phyloP scores from a whole-genome alignment of 345 rosid species.

The Eucalyptus erythrocorys region DNA sequence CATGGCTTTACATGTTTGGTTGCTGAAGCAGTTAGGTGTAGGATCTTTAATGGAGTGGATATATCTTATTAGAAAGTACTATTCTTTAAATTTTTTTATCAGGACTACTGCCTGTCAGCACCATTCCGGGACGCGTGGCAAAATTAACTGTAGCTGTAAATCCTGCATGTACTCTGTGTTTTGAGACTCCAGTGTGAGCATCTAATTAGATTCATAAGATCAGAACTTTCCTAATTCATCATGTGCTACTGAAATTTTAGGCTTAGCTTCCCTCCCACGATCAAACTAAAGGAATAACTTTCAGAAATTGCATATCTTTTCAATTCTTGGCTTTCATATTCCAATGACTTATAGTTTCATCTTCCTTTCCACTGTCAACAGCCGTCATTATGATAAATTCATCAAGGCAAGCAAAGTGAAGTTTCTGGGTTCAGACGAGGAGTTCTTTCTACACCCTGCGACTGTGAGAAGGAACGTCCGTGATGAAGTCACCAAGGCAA shows the following conservation, averaged over 20 bases:
- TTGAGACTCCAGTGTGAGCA: neutral
- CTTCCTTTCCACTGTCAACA: slow-evolving; percentile 48
- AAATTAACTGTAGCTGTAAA: slow-evolving; percentile 95
- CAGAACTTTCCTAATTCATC: neutral
- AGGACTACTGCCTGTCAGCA: slow-evolving; percentile 25
- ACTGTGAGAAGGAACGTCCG: slow-evolving; percentile 87
- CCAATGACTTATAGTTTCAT: neutral
- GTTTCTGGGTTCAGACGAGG: slow-evolving; percentile 84
- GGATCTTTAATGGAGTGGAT: too few species aligned
- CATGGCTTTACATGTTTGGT: neutral
- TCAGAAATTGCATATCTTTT: neutral
- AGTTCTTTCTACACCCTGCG: slow-evolving; percentile 86
- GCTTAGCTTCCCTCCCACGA: neutral
- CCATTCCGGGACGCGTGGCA: slow-evolving; percentile 90
- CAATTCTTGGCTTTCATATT: neutral
- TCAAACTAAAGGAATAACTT: neutral
- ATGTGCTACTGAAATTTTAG: neutral
- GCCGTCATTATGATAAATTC: slow-evolving; percentile 73
- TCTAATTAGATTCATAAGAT: neutral
- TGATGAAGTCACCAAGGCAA: too few species aligned
- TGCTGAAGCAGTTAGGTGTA: neutral
- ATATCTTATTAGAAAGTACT: neutral
- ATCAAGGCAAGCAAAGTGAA: slow-evolving; percentile 71
- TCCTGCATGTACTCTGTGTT: slow-evolving; percentile 49
- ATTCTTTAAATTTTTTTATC: neutral